Conservation (phyloP, 139 green algal species). For the Pleodorina starrii region DNA sequence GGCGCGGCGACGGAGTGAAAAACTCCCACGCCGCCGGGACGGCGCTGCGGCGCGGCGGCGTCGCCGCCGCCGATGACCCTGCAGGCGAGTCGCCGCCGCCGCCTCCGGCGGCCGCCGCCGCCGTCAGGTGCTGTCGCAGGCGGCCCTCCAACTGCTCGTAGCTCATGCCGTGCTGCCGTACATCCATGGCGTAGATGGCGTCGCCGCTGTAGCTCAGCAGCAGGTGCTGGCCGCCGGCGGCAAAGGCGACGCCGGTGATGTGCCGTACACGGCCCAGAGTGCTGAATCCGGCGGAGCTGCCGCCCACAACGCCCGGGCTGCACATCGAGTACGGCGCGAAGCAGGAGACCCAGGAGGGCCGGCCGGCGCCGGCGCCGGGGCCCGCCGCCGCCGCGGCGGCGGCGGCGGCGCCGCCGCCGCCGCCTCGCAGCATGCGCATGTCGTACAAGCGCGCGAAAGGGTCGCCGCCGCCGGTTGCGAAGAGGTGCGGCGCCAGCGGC, state of each 20-base stretch:
- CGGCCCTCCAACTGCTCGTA: background rate
- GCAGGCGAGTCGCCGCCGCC: background rate
- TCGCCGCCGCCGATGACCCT: background rate
- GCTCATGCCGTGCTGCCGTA: conserved; percentile 3
- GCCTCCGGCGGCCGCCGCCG: background rate
- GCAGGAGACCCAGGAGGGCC: conserved; percentile 42
- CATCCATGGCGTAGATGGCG: conserved; percentile 28
- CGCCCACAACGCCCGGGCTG: background rate
- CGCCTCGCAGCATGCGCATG: conserved; percentile 50
- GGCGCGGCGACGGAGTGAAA: background rate
- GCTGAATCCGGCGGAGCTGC: background rate
- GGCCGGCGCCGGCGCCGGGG: background rate
- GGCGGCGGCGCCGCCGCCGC: too few relatives aligned
- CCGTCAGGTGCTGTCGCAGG: background rate
- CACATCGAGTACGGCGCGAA: conserved; percentile 45
- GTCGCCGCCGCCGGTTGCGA: conserved; percentile 55
- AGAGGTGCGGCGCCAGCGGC: conserved; percentile 47
- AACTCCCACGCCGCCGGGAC: background rate
- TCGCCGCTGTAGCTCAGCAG: conserved; percentile 45
- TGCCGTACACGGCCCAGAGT: conserved; percentile 36
- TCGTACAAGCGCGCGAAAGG: conserved; percentile 59
- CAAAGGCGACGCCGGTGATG: conserved; percentile 51
- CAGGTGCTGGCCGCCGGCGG: conserved; percentile 19
- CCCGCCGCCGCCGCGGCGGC: background rate
- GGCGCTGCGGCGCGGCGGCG: background rate